Conservation (phyloP, 2,329 filamentous ascomycete genomes). For the Bipolaris gigantea region DNA sequence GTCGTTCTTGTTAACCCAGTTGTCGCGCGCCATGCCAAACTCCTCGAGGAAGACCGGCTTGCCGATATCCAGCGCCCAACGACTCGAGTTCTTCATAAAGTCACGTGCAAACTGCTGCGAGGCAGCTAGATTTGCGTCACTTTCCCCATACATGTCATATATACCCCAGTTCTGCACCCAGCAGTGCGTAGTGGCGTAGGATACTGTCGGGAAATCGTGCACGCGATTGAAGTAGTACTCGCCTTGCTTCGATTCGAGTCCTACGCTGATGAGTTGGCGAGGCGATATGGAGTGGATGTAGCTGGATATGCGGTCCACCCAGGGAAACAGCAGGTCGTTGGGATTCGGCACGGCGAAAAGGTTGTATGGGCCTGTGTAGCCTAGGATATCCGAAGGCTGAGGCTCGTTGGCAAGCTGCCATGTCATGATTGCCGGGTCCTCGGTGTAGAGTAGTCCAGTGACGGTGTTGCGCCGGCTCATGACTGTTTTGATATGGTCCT, state of each 20-base stretch:
- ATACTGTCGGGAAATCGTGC: conserved; percentile 42
- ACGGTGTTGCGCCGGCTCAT: conserved; percentile 43
- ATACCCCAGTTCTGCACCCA: conserved; percentile 48
- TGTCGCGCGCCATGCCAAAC: conserved; percentile 47
- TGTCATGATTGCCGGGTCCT: conserved; percentile 47
- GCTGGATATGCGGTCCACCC: conserved; percentile 41
- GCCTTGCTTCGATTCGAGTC: conserved; percentile 46
- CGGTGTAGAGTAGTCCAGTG: conserved; percentile 41
- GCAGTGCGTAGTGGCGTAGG: conserved; percentile 46
- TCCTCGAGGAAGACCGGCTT: conserved; percentile 47
- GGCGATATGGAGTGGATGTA: conserved; percentile 44
- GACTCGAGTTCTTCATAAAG: conserved; percentile 41
- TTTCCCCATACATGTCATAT: conserved; percentile 45
- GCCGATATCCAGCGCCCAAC: conserved; percentile 42
- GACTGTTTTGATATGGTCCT: conserved; percentile 44
- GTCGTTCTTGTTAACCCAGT: conserved; percentile 44
- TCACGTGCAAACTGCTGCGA: conserved; percentile 42
- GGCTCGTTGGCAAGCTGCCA: conserved; percentile 49
- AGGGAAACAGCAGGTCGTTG: conserved; percentile 41
- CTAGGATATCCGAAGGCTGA: conserved; percentile 32
- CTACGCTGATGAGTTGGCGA: conserved; percentile 45
- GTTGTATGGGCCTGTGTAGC: conserved; percentile 31
- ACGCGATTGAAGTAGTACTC: conserved; percentile 46
- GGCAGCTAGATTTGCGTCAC: conserved; percentile 32
- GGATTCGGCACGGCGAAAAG: conserved; percentile 34